Base-by-base conservation (phyloP, 129 eudicot species). In the Ambrosia artemisiifolia region DNA sequence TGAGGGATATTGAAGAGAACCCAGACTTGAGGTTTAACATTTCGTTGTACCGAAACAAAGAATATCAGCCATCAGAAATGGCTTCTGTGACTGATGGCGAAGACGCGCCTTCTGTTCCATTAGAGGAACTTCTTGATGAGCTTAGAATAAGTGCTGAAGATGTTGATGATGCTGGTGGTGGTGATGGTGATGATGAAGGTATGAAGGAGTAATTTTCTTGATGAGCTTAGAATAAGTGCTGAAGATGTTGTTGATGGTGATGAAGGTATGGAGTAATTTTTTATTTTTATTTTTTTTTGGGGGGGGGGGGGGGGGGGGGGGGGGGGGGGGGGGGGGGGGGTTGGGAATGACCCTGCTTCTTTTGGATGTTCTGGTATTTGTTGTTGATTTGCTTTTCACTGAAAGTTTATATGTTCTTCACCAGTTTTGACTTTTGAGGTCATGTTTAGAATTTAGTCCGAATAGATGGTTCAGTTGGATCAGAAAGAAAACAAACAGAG, bases 1-100 rank as follows among this genome's bases (percentile, higher is more conserved):
- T 18, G 18, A 19, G 53, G 35, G 70, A 65, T 40, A 10, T 65
- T 43, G 70, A 65, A 65, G 70, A 65, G 48, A 40, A 65, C 51
- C 70, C 70, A 0, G 70, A 65, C 2, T 40, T 65, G 34, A 65
- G 70, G 11, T 65, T 65, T 38, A 65, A 40, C 11, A 40, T 65
- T 8, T 65, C 70, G 12, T 33, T 65, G 11, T 65, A 18, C 35
- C 50, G 51, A 42, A 5, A 65, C 35, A 18, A 65, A 18, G 53
- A 65, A 4, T 65, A 40, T 42, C 35, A 65, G 10, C 11, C 16
- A 6, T 65, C 70, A 1, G 70, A 65, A 42, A 42, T 10, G 35
- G 70, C 35, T 42, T 42, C 51, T 19, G 70, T 40, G 51, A 40
- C 36, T 1, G 70, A 65, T 42, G 70, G 35, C 11, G 70, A 43